Base-by-base conservation (phyloP, 192 early-diverging fungal species). In the Backusella macrospora region DNA sequence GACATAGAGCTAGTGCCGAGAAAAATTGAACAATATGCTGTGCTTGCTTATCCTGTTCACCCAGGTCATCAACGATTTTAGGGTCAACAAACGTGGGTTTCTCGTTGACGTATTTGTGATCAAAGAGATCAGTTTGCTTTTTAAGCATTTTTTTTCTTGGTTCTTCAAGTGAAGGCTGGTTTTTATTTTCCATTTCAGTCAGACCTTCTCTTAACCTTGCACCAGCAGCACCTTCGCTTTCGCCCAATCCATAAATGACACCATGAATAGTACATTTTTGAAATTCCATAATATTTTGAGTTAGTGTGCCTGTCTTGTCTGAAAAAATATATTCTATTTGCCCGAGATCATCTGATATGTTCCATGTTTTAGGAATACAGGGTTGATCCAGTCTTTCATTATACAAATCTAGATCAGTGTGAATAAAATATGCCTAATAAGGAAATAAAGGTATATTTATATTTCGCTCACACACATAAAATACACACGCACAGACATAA, bases 261-360 rank as follows among this genome's bases (percentile, higher is more conserved):
- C 88, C 92, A 15, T 82, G 80, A 37, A 91, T 89, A 2, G 88
- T 86, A 71, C 91, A 92, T 69, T 85, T 84, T 68, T 84, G 84
- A 75, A 93, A 93, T 62, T 92, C 90, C 93, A 94, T 94, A 13
- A 90, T 83, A 73, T 94, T 94, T 48, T 83, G 80, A 3, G 93
- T 94, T 45, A 94, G 73, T 0, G 93, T 94, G 4, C 93, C 92
- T 23, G 93, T 94, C 63, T 94, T 94, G 77, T 94, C 93, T 16
- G 88, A 90, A 75, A 94, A 94, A 18, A 94, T 84, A 70, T 92
- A 93, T 65, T 93, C 90, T 21, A 94, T 87, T 76, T 92, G 89
- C 16, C 91, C 92, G 8, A 93, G 77, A 77, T 93, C 90, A 68
- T 93, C 89, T 13, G 87, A 80, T 21, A 92, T 72, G 70, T 88